Evolutionary conservation across 75 land plant genomes (phyloP), one percentile per base, ranked within the genome.

Genomic region (Cupressus sempervirens): DNA sequence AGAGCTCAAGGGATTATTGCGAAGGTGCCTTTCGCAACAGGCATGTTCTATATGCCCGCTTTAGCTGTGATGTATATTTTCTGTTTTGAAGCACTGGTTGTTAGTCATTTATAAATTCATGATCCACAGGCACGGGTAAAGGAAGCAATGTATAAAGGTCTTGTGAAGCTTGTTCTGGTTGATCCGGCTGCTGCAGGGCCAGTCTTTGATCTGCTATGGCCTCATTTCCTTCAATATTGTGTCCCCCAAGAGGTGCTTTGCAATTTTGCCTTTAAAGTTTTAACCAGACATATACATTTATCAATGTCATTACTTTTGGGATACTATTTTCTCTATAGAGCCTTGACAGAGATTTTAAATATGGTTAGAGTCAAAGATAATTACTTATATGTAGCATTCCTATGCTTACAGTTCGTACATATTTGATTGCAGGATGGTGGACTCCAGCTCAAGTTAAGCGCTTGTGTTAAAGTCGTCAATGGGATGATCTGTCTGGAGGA

Each of bases 1-100:
- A n/a, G 96, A 96, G 50, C 87, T 95, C 18, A 89, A 88, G 83
- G 94, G 95, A 20, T 85, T 95, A 88, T 91, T 96, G 65, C 88
- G 95, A 67, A 91, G 98, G 79, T 96, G 98, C 84, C 97, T 96
- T 84, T 90, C 89, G 73, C 97, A 96, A 86, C 97, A 95, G 97
- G 98, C 95, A 30, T 84, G 30, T 48, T 16, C 50, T 20, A 38
- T 80, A 38, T 35, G 26, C 67, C 13, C 6, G 53, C 52, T 43
- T 82, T 53, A 72, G 18, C 45, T 38, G 35, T 54, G 48, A 53
- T 84, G 40, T 18, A 11, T 50, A 18, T 58, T 15, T 52, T 65
- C 38, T 75, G 46, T 75, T 76, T 45, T n/a, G 20, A 48, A 41
- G 70, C 18, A 1, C 12, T 68, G 43, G 81, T 16, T 46, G 18